Evolutionary conservation across 306 rosid genomes (phyloP).

Genomic region (Luffa acutangula): DNA sequence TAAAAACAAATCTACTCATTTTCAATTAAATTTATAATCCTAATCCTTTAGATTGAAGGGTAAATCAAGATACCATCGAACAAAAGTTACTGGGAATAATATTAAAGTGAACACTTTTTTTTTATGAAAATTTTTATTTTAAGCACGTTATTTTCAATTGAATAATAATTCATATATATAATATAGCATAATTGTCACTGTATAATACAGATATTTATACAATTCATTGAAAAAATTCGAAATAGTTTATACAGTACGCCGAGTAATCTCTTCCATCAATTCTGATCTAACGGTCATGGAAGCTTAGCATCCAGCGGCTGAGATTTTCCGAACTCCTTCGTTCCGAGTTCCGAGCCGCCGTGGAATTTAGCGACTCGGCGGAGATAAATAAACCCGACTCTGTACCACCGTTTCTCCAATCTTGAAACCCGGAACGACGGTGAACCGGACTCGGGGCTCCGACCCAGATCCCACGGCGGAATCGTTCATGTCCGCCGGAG

Average conservation of each 20-base stretch:
- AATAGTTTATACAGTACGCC: slow-evolving; percentile 7
- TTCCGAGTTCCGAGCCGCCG: not conserved
- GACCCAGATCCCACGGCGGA: slow-evolving; percentile 9
- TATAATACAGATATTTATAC: slow-evolving; percentile 8
- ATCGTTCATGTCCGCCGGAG: slow-evolving; percentile 19
- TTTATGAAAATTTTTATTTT: not conserved
- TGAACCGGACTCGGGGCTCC: slow-evolving; percentile 53
- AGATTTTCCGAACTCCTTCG: not conserved
- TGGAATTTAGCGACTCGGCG: slow-evolving; percentile 15
- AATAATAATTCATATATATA: not conserved
- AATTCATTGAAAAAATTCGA: not conserved
- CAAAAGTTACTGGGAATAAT: not conserved
- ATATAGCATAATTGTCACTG: not conserved
- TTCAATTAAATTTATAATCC: not conserved
- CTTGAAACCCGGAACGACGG: slow-evolving; percentile 83
- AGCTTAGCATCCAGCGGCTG: not conserved
- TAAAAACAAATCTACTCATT: too few species aligned
- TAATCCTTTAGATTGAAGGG: too few species aligned
- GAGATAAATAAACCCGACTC: slow-evolving; percentile 67
- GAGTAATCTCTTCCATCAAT: not conserved
- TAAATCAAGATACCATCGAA: not conserved
- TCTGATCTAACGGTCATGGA: not conserved
- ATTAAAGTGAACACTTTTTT: not conserved
- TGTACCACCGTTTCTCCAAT: slow-evolving; percentile 59
- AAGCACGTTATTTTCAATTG: not conserved